Evolutionary conservation across 2,329 filamentous ascomycete species (phyloP).

Genomic region (Pseudogymnoascus sp.): DNA sequence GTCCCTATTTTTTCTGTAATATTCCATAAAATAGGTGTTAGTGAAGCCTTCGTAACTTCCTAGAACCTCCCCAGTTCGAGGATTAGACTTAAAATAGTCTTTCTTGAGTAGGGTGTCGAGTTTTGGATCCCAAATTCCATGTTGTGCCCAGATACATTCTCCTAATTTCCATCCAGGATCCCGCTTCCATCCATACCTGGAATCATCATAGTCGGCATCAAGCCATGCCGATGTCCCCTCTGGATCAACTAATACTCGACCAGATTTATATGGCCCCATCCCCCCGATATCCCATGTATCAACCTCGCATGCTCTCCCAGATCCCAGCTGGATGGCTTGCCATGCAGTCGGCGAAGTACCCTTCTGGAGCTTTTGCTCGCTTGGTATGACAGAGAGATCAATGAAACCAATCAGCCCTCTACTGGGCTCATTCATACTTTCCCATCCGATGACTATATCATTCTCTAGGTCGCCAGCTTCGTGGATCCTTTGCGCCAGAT

Average conservation of each 20-base stretch:
- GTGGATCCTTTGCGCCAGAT: constrained; percentile 76
- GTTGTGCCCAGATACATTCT: constrained; percentile 94
- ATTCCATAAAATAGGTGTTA: constrained; percentile 83
- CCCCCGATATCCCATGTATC: constrained; percentile 91
- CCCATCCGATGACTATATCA: constrained; percentile 87
- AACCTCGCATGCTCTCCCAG: constrained; percentile 81
- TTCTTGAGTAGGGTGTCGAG: constrained; percentile 72
- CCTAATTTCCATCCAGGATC: constrained; percentile 85
- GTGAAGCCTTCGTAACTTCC: constrained; percentile 75
- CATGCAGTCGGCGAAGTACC: constrained; percentile 89
- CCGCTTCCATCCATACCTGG: constrained; percentile 81
- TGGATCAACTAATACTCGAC: constrained; percentile 75
- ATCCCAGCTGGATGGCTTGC: constrained; percentile 88
- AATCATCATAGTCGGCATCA: constrained; percentile 73
- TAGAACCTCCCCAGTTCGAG: constrained; percentile 63
- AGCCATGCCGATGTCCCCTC: constrained; percentile 82
- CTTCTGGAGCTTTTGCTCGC: constrained; percentile 84
- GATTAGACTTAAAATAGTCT: constrained; percentile 80
- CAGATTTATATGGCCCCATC: constrained; percentile 85
- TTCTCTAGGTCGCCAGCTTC: constrained; percentile 85
- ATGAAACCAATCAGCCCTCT: constrained; percentile 76
- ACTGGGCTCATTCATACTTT: constrained; percentile 93
- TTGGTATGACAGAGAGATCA: constrained; percentile 74
- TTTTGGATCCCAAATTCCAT: constrained; percentile 84
- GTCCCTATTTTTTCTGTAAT: constrained; percentile 69